A percentile compares a stretch with the other conserved stretches of the same genome.
Evolutionary conservation across 2,329 filamentous ascomycete genomes (phyloP).

Genomic region (Verticillium klebahnii): DNA sequence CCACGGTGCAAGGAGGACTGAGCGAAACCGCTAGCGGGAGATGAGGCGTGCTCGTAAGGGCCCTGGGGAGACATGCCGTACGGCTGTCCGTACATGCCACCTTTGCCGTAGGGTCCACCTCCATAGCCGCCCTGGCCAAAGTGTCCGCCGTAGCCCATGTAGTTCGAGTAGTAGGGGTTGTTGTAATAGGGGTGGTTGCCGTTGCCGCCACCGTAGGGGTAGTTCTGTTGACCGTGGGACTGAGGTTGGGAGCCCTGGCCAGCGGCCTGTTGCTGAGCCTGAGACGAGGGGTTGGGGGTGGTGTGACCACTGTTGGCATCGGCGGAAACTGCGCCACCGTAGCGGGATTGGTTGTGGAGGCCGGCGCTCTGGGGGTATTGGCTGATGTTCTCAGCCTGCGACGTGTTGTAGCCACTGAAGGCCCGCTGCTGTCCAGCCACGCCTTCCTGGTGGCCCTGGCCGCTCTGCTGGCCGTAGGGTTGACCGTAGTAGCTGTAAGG

Average conservation of each 20-base stretch:
- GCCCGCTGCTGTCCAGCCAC: conserved; percentile 66
- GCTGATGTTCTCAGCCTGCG: conserved; percentile 59
- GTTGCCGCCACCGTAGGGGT: conserved; percentile 31
- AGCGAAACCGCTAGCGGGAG: conserved; percentile 47
- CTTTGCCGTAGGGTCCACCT: conserved; percentile 50
- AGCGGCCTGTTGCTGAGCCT: conserved; percentile 39
- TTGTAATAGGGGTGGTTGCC: conserved; percentile 56
- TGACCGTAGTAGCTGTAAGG: conserved; percentile 73
- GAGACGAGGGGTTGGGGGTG: conserved; percentile 75
- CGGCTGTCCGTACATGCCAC: conserved; percentile 45
- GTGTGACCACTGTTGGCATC: conserved; percentile 84
- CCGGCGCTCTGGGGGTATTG: conserved; percentile 74
- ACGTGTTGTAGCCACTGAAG: conserved; percentile 69
- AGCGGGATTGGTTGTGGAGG: conserved; percentile 48
- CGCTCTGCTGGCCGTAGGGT: conserved; percentile 50
- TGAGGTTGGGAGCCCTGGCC: conserved; percentile 38
- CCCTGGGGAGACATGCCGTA: conserved; percentile 53
- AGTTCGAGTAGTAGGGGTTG: conserved; percentile 60
- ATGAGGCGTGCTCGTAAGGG: conserved; percentile 52
- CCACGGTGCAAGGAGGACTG: conserved; percentile 49
- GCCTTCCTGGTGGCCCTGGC: conserved; percentile 69
- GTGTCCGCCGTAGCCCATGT: conserved; percentile 47
- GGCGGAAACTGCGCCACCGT: conserved; percentile 48
- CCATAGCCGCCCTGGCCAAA: conserved; percentile 47
- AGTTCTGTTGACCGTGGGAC: conserved; percentile 40